phyloP scores from a whole-genome alignment of 495 filamentous ascomycete species.

The Corynascus novoguineensis region DNA sequence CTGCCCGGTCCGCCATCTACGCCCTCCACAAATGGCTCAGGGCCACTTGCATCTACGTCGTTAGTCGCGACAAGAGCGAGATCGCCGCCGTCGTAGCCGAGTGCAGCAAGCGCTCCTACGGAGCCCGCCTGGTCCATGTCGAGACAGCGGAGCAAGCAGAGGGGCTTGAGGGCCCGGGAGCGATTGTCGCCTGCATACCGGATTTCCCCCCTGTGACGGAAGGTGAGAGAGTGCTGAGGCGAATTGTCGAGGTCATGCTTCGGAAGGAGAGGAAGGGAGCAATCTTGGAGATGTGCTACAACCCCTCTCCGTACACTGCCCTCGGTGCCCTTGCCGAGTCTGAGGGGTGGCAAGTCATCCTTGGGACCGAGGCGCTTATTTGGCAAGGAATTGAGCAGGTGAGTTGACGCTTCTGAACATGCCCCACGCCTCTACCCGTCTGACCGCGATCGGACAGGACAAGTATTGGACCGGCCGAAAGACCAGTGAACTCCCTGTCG shows the following conservation, averaged over 20 bases:
- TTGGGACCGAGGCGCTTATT: constrained; percentile 66
- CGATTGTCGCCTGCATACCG: constrained; percentile 62
- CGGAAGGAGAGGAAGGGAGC: constrained; percentile 51
- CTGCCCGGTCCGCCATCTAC: constrained; percentile 64
- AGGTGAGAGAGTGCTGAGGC: constrained; percentile 52
- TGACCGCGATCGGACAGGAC: constrained; percentile 27
- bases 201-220: constrained; percentile 60
- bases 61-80: constrained; percentile 60
- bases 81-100: constrained; percentile 58
- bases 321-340: constrained; percentile 52
- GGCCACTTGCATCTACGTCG: constrained; percentile 61
- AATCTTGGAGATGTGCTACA: constrained; percentile 77
- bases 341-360: constrained; percentile 62
- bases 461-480: constrained; percentile 57
- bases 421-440: too few species aligned
- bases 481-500: constrained; percentile 49
- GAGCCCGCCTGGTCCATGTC: constrained; percentile 50
- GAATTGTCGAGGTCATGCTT: constrained; percentile 53
- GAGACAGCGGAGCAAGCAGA: constrained; percentile 51
- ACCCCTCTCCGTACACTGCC: constrained; percentile 61
- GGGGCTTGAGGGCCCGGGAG: constrained; percentile 50
- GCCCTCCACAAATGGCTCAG: constrained; percentile 60
- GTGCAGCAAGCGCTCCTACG: constrained; percentile 47
- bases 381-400: constrained; percentile 69
- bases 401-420: neutral